Base-by-base conservation (phyloP, 202 grass and related monocot genomes). In the Panicum virgatum region DNA sequence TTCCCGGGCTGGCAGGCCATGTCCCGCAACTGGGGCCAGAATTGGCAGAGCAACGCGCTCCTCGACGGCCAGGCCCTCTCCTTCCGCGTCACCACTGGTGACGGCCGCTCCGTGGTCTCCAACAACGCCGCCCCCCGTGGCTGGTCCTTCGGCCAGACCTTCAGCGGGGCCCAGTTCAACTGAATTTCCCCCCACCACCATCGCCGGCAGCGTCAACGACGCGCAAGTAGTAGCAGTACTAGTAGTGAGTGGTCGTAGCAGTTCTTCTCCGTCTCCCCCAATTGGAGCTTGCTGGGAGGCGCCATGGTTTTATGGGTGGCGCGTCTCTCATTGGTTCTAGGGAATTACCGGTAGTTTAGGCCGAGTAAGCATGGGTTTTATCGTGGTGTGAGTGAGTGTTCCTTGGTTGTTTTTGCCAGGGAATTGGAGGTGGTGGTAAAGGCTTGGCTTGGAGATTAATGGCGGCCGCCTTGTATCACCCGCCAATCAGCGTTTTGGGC, bases 1-100 rank as follows among this genome's bases (percentile, higher is more conserved):
- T 86, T 74, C 1, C 26, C 82, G 0, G 64, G 25, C 2, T 98
- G 96, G 96, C 84, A 96, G 43, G 52, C 87, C 3, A 70, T 98
- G 75, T 93, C 90, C 6, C 91, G 96, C 45, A 98, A 98, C 82
- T 98, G 96, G 96, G 96, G 96, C 23, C 96, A 98, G 83, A 98
- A 98, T 80, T 98, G 96, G 96, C 96, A 98, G 92, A 98, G 69
- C 69, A 88, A 76, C 73, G 22, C 73, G 3, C 83, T 90, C 1
- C 89, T 98, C 5, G 82, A 98, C 69, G 46, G 86, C 11, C 92
- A 95, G 77, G 3, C 68, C 0, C 96, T 98, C 32, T 91, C 96
- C 7, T 93, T 98, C 83, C 92, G 87, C 44, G 89, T 98, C 27
- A 91, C 92, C 22, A 69, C 89, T 20, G 73, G 96, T 45, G 91